Conservation (phyloP, 2,329 filamentous ascomycete species). For the Nannizzia gypsea region DNA sequence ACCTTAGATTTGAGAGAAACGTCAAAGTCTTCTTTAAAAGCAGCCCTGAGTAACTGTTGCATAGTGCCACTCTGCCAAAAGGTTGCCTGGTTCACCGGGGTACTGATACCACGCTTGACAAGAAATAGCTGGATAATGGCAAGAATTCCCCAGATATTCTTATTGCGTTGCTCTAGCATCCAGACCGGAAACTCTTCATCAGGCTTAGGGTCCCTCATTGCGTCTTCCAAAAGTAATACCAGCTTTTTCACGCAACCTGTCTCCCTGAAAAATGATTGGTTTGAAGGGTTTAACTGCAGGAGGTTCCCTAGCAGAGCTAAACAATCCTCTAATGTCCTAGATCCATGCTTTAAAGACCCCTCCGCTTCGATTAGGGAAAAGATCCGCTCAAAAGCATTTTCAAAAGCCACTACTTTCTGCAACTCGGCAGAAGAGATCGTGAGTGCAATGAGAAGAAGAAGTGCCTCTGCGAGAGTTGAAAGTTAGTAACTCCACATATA, state of each 20-base stretch:
- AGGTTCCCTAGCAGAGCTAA: conserved; percentile 83
- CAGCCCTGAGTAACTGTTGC: conserved; percentile 66
- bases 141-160: conserved; percentile 83
- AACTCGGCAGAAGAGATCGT: conserved; percentile 79
- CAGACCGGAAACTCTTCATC: conserved; percentile 56
- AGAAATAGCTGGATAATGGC: conserved; percentile 81
- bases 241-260: conserved; percentile 69
- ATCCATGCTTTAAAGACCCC: conserved; percentile 69
- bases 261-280: conserved; percentile 88
- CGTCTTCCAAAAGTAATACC: conserved; percentile 53
- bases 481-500: background rate
- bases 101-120: conserved; percentile 65
- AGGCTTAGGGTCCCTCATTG: conserved; percentile 43
- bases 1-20: conserved; percentile 73
- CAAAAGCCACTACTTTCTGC: conserved; percentile 90
- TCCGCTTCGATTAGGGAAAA: conserved; percentile 74
- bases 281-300: conserved; percentile 72
- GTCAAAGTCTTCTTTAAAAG: conserved; percentile 62
- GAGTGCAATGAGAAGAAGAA: conserved; percentile 76
- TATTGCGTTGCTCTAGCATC: conserved; percentile 66
- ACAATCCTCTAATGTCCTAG: conserved; percentile 82
- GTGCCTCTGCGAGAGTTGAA: conserved; percentile 45
- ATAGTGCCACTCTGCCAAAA: conserved; percentile 77
- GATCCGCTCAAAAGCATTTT: conserved; percentile 79
- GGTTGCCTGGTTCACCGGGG: conserved; percentile 67